These are phyloP conservation scores for Phialophora expanda DNA, from an alignment of 2,329 filamentous ascomycete species.

Conservation along the genomic window DNA sequence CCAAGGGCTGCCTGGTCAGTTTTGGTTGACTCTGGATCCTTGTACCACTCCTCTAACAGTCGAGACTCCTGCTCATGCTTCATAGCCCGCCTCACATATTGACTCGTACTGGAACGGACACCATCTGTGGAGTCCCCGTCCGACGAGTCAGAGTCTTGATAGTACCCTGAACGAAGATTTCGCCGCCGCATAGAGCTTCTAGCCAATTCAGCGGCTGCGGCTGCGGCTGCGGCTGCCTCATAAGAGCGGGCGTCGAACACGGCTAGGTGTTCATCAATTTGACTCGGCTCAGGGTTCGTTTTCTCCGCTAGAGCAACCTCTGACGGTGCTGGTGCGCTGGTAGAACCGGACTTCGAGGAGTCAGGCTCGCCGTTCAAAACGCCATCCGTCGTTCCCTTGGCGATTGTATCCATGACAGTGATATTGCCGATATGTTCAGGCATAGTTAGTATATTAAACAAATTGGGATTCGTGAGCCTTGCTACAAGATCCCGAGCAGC, in stretches of 20 bases:
- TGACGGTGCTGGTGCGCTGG: background rate
- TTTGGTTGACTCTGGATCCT: background rate
- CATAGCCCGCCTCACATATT: background rate
- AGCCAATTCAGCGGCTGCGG: no score
- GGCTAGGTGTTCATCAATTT: background rate
- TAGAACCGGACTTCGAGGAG: background rate
- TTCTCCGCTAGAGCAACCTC: background rate
- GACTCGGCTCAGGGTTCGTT: background rate
- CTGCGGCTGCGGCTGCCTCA: no score
- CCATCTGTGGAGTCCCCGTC: background rate
- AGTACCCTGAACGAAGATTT: background rate
- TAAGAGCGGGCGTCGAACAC: background rate
- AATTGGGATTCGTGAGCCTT: no score
- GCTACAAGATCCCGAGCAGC: no score
- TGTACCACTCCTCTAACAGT: background rate
- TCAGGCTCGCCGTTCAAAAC: background rate
- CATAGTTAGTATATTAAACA: background rate
- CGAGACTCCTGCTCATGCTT: background rate
- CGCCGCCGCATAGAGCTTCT: background rate
- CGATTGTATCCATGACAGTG: background rate
- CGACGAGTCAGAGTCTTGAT: background rate
- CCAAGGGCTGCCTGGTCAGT: background rate
- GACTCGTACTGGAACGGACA: background rate
- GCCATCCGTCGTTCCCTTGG: background rate
- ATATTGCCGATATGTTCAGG: background rate